These are phyloP conservation scores for Aegilops bicornis DNA, from an alignment of 176 grass and related monocot genomes.

Conservation along the genomic window DNA sequence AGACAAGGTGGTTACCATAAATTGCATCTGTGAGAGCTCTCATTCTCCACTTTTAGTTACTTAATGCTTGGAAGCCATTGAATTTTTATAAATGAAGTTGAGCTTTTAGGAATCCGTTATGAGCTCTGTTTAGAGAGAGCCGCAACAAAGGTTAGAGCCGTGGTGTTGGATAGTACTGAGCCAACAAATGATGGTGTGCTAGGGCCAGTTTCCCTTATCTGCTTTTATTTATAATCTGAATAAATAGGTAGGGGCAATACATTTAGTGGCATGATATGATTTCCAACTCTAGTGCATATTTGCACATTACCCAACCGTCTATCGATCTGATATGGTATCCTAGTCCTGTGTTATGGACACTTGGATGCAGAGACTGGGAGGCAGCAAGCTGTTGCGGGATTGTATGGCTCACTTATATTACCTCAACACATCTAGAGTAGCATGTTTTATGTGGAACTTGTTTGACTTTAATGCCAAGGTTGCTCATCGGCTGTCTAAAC, in stretches of 20 bases:
- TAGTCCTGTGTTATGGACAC: conserved; percentile 46
- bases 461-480: conserved; percentile 42
- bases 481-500: conserved; percentile 63
- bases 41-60: neutral
- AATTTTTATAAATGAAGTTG: neutral
- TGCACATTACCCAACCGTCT: neutral
- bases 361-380: conserved; percentile 74
- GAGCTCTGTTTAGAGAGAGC: no score
- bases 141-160: no score
- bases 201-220: neutral
- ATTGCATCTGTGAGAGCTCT: neutral
- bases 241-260: neutral
- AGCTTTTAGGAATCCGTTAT: neutral
- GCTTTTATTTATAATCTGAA: neutral
- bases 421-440: neutral
- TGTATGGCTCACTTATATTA: conserved; percentile 20
- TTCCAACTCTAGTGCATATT: neutral
- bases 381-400: conserved; percentile 71
- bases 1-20: neutral
- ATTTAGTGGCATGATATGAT: neutral
- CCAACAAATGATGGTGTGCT: neutral
- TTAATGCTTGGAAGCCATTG: neutral
- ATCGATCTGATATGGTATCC: neutral
- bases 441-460: conserved; percentile 32
- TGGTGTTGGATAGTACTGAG: neutral